Conservation (phyloP, 441 rosid genomes). For the Isatis lusitanica region DNA sequence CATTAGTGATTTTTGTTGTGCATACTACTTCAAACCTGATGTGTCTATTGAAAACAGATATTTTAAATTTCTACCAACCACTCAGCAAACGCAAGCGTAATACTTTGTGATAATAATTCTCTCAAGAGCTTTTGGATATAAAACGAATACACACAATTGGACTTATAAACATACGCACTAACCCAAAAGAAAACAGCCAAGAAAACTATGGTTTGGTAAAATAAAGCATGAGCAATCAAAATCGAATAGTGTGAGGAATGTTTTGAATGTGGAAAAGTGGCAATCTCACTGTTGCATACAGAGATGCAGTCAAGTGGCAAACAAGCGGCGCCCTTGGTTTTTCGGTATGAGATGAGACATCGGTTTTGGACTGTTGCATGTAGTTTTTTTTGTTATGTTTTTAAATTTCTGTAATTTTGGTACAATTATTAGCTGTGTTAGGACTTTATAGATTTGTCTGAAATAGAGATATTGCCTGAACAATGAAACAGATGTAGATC, state of each 20-base stretch:
- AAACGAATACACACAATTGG: not conserved
- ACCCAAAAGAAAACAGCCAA: not conserved
- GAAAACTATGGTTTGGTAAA: constrained; percentile 7
- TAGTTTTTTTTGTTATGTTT: not conserved
- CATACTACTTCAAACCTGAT: no score
- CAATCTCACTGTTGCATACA: constrained; percentile 7
- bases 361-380: constrained; percentile 5
- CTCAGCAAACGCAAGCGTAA: not conserved
- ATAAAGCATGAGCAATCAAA: constrained; percentile 1
- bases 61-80: not conserved
- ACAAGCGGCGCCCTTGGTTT: constrained; percentile 31
- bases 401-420: not conserved
- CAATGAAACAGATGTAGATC: not conserved
- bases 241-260: not conserved
- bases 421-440: not conserved
- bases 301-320: constrained; percentile 23
- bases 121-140: not conserved
- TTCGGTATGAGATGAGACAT: not conserved
- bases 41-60: not conserved
- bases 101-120: not conserved
- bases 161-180: not conserved
- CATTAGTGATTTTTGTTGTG: no score
- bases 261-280: constrained; percentile 15
- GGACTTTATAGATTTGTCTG: not conserved
- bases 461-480: not conserved